phyloP scores from a whole-genome alignment of 768 basidiomycete species.

The Podaxis sp. region DNA sequence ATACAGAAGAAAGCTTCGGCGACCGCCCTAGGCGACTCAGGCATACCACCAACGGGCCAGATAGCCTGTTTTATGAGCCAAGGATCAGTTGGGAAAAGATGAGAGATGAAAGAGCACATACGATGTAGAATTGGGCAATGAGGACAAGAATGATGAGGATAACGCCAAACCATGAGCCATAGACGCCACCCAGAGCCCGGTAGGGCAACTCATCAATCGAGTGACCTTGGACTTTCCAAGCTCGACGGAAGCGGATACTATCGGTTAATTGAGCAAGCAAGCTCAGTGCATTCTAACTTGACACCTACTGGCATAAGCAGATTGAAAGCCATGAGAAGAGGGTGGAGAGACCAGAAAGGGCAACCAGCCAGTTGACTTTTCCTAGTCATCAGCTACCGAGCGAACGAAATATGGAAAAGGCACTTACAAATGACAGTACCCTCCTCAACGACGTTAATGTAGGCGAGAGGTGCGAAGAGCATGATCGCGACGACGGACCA shows the following conservation, averaged over 20 bases:
- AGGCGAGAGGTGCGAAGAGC: constrained; percentile 38
- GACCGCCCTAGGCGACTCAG: constrained; percentile 25
- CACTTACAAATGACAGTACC: constrained; percentile 40
- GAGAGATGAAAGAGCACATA: constrained; percentile 16
- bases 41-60: constrained; percentile 40
- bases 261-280: background rate
- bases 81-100: background rate
- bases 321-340: constrained; percentile 47
- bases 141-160: constrained; percentile 39
- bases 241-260: constrained; percentile 45
- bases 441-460: constrained; percentile 36
- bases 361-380: constrained; percentile 43
- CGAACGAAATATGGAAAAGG: background rate
- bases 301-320: constrained; percentile 44
- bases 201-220: constrained; percentile 45
- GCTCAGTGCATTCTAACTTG: background rate
- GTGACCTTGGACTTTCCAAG: constrained; percentile 45
- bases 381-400: background rate
- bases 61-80: constrained; percentile 28
- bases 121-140: constrained; percentile 48
- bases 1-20: constrained; percentile 39
- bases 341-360: constrained; percentile 46
- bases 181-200: constrained; percentile 42
- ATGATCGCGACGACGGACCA: constrained; percentile 38
- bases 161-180: constrained; percentile 46